Percentiles rank a stretch among this genome's conserved stretches.
Conservation (phyloP, 2,329 filamentous ascomycete species). For the Ramichloridium luteum region DNA sequence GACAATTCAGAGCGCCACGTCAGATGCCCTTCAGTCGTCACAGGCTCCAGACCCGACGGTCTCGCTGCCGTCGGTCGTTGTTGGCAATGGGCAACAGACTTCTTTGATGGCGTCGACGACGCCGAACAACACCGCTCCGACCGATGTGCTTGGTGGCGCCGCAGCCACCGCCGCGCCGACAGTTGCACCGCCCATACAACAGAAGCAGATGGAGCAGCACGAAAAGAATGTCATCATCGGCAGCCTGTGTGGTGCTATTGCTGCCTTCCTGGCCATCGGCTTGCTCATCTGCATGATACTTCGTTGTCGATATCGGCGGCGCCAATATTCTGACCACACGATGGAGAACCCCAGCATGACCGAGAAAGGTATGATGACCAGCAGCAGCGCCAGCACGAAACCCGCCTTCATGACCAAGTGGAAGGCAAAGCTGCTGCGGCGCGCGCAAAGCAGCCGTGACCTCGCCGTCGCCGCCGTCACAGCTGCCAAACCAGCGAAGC, state of each 20-base stretch:
- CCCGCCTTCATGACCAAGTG: conserved; percentile 7
- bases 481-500: conserved; percentile 2
- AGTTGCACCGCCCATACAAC: not conserved
- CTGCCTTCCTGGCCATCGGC: conserved; percentile 19
- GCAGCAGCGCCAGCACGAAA: conserved; percentile 5
- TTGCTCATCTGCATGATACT: conserved; percentile 18
- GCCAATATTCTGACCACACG: no score
- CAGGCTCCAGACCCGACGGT: no score
- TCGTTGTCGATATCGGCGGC: conserved; percentile 13
- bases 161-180: no score
- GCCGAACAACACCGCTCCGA: no score
- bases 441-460: not conserved
- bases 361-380: conserved; percentile 6
- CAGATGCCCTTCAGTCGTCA: no score
- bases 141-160: no score
- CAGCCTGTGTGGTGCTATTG: conserved; percentile 21
- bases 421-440: conserved; percentile 3
- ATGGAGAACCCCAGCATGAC: conserved; percentile 4
- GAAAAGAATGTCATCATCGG: conserved; percentile 21
- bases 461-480: not conserved
- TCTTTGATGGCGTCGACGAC: no score
- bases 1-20: no score
- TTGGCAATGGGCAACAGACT: no score
- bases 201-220: conserved; percentile 2
- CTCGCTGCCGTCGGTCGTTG: no score